Percentiles rank a stretch among this genome's conserved stretches.
Conservation (phyloP, 108 stramenopile genomes). For the Fragilaria crotonensis region DNA sequence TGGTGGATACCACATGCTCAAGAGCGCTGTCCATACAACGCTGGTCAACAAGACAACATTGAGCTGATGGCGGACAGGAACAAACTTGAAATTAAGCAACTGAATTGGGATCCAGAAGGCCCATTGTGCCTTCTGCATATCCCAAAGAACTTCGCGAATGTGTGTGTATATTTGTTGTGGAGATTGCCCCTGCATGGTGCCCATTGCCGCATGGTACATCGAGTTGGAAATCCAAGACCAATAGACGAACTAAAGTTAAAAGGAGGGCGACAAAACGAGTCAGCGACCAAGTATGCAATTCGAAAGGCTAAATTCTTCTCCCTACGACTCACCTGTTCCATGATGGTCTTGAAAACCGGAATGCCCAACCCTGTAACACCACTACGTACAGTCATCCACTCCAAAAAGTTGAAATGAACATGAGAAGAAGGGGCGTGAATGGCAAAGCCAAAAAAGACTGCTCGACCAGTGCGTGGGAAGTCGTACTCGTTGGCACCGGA, state of each 20-base stretch:
- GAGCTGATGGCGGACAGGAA: conserved; percentile 70
- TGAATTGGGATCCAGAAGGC: conserved; percentile 65
- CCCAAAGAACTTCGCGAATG: conserved; percentile 59
- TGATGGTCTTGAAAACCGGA: conserved; percentile 69
- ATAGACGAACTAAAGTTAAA: conserved; percentile 53
- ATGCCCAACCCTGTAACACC: conserved; percentile 42
- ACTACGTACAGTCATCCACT: conserved; percentile 58
- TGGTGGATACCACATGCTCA: conserved; percentile 76
- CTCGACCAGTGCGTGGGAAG: conserved; percentile 43
- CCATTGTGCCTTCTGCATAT: conserved; percentile 52
- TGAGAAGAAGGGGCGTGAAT: conserved; percentile 68
- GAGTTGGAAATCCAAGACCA: conserved; percentile 75
- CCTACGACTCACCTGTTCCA: conserved; percentile 77
- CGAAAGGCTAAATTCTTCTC: background rate
- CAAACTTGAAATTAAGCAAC: conserved; percentile 64
- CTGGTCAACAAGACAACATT: conserved; percentile 71
- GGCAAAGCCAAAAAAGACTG: conserved; percentile 55
- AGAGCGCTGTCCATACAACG: conserved; percentile 75
- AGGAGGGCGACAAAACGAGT: conserved; percentile 1
- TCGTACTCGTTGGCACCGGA: conserved; percentile 29
- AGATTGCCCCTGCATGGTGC: conserved; percentile 62
- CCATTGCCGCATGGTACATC: conserved; percentile 76
- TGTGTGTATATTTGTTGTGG: conserved; percentile 39
- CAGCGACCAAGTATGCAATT: background rate
- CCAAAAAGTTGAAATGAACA: conserved; percentile 72